A percentile compares a stretch with the other conserved stretches of the same genome.
Conservation (phyloP, 257 asterid genomes). For the Thymus mandschuricus region DNA sequence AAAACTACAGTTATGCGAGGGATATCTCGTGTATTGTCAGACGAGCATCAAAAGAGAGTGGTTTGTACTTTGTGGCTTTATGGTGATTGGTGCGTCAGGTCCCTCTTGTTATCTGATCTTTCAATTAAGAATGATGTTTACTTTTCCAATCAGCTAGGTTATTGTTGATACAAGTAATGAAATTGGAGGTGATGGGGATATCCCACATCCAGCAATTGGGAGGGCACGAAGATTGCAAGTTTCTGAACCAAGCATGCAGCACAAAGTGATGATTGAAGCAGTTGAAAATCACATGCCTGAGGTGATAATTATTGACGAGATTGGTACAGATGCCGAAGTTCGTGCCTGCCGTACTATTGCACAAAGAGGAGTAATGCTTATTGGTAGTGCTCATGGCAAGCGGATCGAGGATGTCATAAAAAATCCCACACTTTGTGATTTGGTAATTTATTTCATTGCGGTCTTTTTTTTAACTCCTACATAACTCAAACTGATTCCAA, state of each 20-base stretch:
- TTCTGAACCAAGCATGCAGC: conserved; percentile 67
- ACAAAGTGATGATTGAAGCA: conserved; percentile 81
- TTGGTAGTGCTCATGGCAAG: conserved; percentile 86
- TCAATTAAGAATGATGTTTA: conserved; percentile 18
- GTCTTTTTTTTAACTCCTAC: conserved; percentile 6
- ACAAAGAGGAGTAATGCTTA: conserved; percentile 89
- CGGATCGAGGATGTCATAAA: conserved; percentile 64
- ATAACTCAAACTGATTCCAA: conserved; percentile 17
- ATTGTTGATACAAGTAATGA: conserved; percentile 84
- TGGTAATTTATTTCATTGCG: conserved; percentile 37
- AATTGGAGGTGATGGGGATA: conserved; percentile 85
- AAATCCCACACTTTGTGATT: conserved; percentile 60
- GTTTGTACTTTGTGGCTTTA: conserved; percentile 46
- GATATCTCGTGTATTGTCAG: conserved; percentile 68
- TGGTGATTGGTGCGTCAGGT: not conserved
- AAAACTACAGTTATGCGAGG: conserved; percentile 81
- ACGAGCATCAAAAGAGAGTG: conserved; percentile 81
- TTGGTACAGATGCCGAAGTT: conserved; percentile 78
- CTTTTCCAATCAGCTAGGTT: conserved; percentile 56
- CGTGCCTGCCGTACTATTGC: conserved; percentile 79
- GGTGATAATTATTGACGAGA: conserved; percentile 82
- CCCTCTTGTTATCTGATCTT: conserved; percentile 7
- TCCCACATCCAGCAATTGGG: conserved; percentile 83
- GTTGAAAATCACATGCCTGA: conserved; percentile 92
- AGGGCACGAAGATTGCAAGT: conserved; percentile 82